phyloP scores from a whole-genome alignment of 2,329 filamentous ascomycete genomes.

The Diaporthe citriasiana region DNA sequence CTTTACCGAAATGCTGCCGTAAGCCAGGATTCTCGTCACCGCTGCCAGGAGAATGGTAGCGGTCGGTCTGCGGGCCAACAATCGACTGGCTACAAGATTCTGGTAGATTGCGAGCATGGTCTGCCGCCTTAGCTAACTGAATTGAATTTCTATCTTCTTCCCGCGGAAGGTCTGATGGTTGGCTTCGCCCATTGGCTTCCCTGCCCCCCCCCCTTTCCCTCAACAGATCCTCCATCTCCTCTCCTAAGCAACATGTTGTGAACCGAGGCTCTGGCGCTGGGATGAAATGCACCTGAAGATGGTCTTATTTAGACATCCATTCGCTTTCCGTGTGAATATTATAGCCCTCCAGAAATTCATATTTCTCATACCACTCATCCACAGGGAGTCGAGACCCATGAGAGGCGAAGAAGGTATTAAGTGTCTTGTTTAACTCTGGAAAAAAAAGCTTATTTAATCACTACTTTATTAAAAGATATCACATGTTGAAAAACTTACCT shows the following conservation, averaged over 20 bases:
- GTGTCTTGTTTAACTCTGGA: neutral
- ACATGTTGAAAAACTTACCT: neutral
- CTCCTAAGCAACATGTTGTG: neutral
- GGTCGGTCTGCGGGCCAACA: no score
- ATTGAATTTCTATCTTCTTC: neutral
- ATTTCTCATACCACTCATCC: constrained; percentile 8
- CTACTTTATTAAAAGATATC: neutral
- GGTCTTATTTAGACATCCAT: constrained; percentile 12
- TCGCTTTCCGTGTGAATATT: neutral
- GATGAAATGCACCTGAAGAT: neutral
- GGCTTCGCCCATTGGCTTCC: neutral
- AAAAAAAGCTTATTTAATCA: neutral
- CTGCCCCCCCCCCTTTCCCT: neutral
- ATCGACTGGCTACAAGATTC: no score
- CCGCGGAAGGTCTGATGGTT: neutral
- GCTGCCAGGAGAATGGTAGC: no score
- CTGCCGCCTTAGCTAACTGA: neutral
- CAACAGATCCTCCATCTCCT: neutral
- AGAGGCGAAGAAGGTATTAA: constrained; percentile 8
- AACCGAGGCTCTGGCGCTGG: neutral
- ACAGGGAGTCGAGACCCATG: neutral
- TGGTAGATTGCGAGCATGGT: no score
- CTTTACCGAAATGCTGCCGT: no score
- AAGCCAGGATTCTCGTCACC: no score
- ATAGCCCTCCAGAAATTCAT: constrained; percentile 9